These are phyloP conservation scores for Cladobotryum mycophilum DNA, from an alignment of 2,329 filamentous ascomycete genomes.

Conservation along the genomic window DNA sequence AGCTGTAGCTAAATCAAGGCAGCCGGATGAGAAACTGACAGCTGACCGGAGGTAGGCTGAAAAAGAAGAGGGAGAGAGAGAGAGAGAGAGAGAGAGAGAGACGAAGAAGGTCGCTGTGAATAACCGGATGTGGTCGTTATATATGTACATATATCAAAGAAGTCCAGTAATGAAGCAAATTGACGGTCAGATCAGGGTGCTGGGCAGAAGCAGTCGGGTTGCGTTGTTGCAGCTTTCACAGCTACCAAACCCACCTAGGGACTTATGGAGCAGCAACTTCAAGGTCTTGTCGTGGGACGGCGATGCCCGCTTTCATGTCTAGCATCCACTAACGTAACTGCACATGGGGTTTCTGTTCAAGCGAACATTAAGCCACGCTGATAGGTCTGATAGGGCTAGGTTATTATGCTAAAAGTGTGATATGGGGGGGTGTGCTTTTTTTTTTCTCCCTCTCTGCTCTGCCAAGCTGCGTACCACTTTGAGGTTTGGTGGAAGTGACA, in stretches of 20 bases:
- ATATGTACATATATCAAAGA: not conserved
- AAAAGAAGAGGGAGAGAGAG: not conserved
- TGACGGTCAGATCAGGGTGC: conserved; percentile 9
- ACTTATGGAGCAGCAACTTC: conserved; percentile 4
- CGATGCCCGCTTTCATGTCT: conserved; percentile 9
- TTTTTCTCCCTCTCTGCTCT: not conserved
- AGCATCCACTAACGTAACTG: conserved; percentile 8
- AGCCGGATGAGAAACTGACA: not conserved
- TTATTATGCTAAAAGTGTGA: conserved; percentile 1
- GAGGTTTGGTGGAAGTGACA: too few relatives aligned
- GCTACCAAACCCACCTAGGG: conserved; percentile 5
- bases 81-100: not conserved
- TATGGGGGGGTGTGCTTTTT: not conserved
- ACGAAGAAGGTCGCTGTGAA: not conserved
- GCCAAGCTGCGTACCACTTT: not conserved
- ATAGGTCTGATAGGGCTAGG: conserved; percentile 11
- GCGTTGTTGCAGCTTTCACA: conserved; percentile 1
- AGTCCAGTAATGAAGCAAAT: not conserved
- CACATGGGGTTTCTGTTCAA: conserved; percentile 4
- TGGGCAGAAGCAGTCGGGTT: conserved; percentile 6
- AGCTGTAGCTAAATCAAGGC: not conserved
- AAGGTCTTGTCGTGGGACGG: conserved; percentile 3
- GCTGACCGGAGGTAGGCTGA: too few relatives aligned
- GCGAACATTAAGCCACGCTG: conserved; percentile 7
- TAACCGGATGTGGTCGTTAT: not conserved